Evolutionary conservation across 208 protist species (phyloP).

Genomic region (Entamoeba histolytica): DNA sequence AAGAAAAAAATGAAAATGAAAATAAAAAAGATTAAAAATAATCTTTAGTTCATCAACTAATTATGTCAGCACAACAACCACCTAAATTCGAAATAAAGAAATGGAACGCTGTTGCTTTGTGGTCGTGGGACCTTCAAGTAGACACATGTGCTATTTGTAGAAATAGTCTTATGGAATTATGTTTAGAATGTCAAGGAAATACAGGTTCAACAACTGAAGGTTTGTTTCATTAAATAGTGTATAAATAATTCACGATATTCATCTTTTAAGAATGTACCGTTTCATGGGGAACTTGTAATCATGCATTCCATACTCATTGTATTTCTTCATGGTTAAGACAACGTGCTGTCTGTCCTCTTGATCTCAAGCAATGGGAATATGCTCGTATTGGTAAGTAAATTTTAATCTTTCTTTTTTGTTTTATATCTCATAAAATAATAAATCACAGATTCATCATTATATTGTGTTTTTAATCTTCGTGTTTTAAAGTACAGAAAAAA

Average conservation of each 20-base stretch:
- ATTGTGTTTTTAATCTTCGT: too few species aligned
- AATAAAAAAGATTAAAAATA: too few species aligned
- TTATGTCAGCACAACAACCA: too few species aligned
- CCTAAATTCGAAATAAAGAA: slow-evolving; percentile 15
- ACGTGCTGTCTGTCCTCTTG: not conserved
- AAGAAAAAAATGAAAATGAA: too few species aligned
- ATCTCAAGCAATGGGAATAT: not conserved
- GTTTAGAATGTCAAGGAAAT: slow-evolving; percentile 13
- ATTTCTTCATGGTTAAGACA: slow-evolving; percentile 4
- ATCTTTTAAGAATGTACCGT: slow-evolving; percentile 1
- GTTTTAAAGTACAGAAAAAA: too few species aligned
- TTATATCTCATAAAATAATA: too few species aligned
- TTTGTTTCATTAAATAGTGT: not conserved
- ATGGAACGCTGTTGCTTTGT: slow-evolving; percentile 16
- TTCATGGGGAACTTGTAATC: slow-evolving; percentile 14
- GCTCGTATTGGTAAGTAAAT: not conserved
- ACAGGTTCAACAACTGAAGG: not conserved
- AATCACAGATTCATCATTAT: too few species aligned
- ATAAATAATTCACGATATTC: not conserved
- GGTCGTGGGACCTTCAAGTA: slow-evolving; percentile 17
- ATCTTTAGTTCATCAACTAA: not conserved
- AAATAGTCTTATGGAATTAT: slow-evolving; percentile 15
- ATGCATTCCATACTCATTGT: slow-evolving; percentile 12
- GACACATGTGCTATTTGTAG: slow-evolving; percentile 17
- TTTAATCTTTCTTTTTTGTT: not conserved